Percentiles rank a stretch among this genome's conserved stretches.
phyloP scores from a whole-genome alignment of 345 rosid species.

The Microthlaspi erraticum region DNA sequence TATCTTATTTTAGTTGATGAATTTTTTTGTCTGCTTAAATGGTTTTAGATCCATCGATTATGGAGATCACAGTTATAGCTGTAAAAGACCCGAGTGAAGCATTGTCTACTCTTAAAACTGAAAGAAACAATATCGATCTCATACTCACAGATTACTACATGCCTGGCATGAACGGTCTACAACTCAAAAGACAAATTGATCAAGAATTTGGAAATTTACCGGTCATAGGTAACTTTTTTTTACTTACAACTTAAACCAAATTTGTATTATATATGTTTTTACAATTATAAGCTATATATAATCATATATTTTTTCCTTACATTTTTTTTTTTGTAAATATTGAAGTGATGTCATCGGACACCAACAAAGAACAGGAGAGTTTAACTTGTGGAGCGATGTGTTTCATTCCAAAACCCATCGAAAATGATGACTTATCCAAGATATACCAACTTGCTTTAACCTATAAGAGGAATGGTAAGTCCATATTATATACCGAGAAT shows the following conservation, averaged over 20 bases:
- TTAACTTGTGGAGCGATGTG: conserved; percentile 64
- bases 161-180: conserved; percentile 72
- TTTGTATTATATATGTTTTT: not conserved
- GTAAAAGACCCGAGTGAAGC: conserved; percentile 55
- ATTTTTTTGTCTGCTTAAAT: conserved; percentile 17
- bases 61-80: conserved; percentile 48
- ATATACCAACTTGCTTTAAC: conserved; percentile 60
- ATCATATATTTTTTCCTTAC: not conserved
- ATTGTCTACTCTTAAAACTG: conserved; percentile 49
- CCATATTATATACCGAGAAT: conserved; percentile 17
- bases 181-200: conserved; percentile 53
- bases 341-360: conserved; percentile 78
- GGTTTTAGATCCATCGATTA: conserved; percentile 33
- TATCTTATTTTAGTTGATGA: not conserved
- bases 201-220: conserved; percentile 60
- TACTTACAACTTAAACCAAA: not conserved
- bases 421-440: conserved; percentile 51
- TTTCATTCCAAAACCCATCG: conserved; percentile 67
- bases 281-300: not conserved
- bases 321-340: not conserved
- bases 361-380: conserved; percentile 51
- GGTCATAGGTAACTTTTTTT: conserved; percentile 56
- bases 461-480: conserved; percentile 47
- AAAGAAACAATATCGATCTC: conserved; percentile 50
- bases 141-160: conserved; percentile 72